phyloP scores from a whole-genome alignment of 2,329 filamentous ascomycete genomes.

The Fusarium longipes region DNA sequence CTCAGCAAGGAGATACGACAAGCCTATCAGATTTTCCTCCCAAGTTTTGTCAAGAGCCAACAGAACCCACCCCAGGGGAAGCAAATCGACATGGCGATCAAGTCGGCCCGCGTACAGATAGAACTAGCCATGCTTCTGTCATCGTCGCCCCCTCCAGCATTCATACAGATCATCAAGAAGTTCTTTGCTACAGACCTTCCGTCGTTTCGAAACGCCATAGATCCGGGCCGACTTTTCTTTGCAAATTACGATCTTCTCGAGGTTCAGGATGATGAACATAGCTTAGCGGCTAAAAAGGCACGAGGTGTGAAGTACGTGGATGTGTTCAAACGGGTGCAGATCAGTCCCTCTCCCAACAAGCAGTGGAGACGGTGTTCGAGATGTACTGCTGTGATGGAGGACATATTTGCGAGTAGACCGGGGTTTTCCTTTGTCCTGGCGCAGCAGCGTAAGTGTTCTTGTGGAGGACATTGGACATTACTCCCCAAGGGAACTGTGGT shows the following conservation, averaged over 20 bases:
- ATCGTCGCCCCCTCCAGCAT: conserved; percentile 57
- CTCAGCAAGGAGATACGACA: conserved; percentile 63
- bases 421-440: conserved; percentile 65
- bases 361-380: conserved; percentile 60
- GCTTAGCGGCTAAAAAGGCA: conserved; percentile 54
- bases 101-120: conserved; percentile 59
- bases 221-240: conserved; percentile 77
- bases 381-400: conserved; percentile 74
- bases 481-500: conserved; percentile 50
- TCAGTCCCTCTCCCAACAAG: conserved; percentile 49
- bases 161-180: conserved; percentile 70
- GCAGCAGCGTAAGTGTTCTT: conserved; percentile 67
- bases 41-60: conserved; percentile 60
- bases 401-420: conserved; percentile 60
- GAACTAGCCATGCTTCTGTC: conserved; percentile 66
- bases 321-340: conserved; percentile 69
- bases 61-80: conserved; percentile 57
- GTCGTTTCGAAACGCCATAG: conserved; percentile 67
- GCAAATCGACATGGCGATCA: conserved; percentile 58
- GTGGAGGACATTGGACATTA: conserved; percentile 65
- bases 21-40: conserved; percentile 60
- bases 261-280: conserved; percentile 67
- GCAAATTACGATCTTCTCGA: conserved; percentile 77
- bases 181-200: conserved; percentile 71
- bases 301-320: conserved; percentile 59